Base-by-base conservation (phyloP, 208 protist species). In the Leishmania arabica region DNA sequence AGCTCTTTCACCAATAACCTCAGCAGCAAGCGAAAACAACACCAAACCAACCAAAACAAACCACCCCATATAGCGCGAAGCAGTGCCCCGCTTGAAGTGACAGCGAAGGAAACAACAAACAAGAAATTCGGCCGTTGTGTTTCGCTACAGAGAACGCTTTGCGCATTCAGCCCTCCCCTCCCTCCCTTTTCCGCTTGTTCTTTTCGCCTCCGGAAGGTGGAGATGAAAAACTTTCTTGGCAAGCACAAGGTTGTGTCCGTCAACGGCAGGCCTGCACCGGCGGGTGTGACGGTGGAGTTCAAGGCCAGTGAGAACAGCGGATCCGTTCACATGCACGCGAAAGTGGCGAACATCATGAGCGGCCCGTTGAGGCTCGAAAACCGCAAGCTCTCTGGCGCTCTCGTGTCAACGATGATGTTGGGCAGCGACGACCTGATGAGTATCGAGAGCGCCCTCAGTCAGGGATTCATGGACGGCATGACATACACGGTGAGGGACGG, bases 321-420 rank as follows among this genome's bases (percentile, higher is more conserved):
- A n/a, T 40, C 17, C 53, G 62, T 87, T 21, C 21, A 60, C 3
- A 64, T 88, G 19, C 64, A 75, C 42, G 78, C 76, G 17, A 77
- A 65, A 37, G 87, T 91, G 9, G 81, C 71, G 45, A 93, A 93
- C 80, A 37, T 21, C 31, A 80, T 93, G 78, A 85, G 70, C 74
- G 90, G 90, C n/a, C 0, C 31, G 17, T 45, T 89, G 58, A 84
- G 49, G 49, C 76, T 82, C 47, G 42, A 78, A 54, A 64, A 88
- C 56, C 71, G 70, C 62, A 78, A 69, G 34, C 86, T 91, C 9
- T 87, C 74, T n/a, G 90, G 88, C 11, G n/a, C 75, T 9, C 70
- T 93, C 24, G 84, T 85, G 37, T 91, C 90, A 15, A 93, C 90
- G n/a, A 71, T 42, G 70, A 91, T 86, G 87, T 71, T 83, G 75